A percentile compares a stretch with the other conserved stretches of the same genome.
Conservation (phyloP, 73 alveolate genomes). For the Uronychia setigera region DNA sequence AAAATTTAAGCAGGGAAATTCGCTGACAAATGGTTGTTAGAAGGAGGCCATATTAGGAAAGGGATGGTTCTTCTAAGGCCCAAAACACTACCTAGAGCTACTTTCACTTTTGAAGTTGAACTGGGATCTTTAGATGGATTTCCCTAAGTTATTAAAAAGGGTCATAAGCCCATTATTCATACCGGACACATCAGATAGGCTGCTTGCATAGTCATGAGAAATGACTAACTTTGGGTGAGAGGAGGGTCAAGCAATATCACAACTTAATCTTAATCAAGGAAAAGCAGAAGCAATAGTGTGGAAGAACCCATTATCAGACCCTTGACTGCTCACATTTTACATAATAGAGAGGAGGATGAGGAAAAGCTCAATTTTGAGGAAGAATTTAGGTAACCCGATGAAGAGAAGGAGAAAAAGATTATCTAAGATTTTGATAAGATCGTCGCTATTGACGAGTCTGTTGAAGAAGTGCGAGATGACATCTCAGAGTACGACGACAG, state of each 20-base stretch:
- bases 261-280: too few species aligned
- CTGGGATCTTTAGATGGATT: slow-evolving; percentile 85
- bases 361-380: not conserved
- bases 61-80: slow-evolving; percentile 91
- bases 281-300: not conserved
- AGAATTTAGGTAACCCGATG: slow-evolving; percentile 13
- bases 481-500: not conserved
- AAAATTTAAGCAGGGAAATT: slow-evolving; percentile 48
- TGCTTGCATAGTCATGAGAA: not conserved
- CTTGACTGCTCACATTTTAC: not conserved
- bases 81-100: slow-evolving; percentile 84
- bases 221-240: not conserved
- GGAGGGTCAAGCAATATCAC: too few species aligned
- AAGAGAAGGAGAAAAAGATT: slow-evolving; percentile 15
- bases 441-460: not conserved
- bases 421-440: not conserved
- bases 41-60: slow-evolving; percentile 81
- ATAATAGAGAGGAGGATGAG: not conserved
- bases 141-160: not conserved
- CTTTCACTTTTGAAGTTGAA: slow-evolving; percentile 86
- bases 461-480: not conserved
- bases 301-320: not conserved
- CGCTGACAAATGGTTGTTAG: slow-evolving; percentile 68
- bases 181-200: slow-evolving; percentile 7
- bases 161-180: not conserved